Evolutionary conservation across 2,329 filamentous ascomycete species (phyloP).

Genomic region (Diaporthe velutina): DNA sequence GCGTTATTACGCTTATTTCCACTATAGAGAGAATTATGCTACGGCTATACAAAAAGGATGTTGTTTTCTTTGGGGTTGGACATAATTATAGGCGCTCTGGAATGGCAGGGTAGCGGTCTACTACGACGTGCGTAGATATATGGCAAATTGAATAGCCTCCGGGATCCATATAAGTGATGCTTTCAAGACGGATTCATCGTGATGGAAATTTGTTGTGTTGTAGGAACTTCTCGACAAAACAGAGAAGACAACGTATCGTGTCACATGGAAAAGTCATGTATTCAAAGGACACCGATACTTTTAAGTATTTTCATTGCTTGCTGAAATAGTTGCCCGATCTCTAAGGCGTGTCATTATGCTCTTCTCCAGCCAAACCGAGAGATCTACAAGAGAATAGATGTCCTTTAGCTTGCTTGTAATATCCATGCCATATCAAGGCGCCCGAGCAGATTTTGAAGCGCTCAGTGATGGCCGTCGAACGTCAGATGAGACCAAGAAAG

Average conservation of each 20-base stretch:
- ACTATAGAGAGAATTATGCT: conserved; percentile 33
- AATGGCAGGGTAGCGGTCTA: neutral
- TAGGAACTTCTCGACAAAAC: neutral
- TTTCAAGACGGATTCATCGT: neutral
- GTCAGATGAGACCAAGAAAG: neutral
- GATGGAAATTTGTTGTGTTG: neutral
- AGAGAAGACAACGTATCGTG: neutral
- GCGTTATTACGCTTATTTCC: conserved; percentile 1
- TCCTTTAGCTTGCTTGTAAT: neutral
- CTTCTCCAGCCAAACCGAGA: neutral
- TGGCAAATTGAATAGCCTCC: conserved; percentile 15
- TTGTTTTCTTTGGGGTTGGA: neutral
- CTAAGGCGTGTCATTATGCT: neutral
- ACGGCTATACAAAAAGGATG: conserved; percentile 27
- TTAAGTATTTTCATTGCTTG: neutral
- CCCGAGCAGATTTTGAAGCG: neutral
- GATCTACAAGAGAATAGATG: neutral
- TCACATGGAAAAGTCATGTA: neutral
- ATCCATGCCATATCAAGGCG: neutral
- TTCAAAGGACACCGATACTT: too few relatives aligned
- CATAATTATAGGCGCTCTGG: conserved; percentile 9
- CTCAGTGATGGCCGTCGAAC: neutral
- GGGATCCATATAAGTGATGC: neutral
- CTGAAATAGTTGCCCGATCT: neutral
- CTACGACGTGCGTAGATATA: neutral